A percentile compares a stretch with the other conserved stretches of the same genome.
These are phyloP conservation scores for Penicillium sp. DNA, from an alignment of 2,329 filamentous ascomycete species.

Conservation along the genomic window DNA sequence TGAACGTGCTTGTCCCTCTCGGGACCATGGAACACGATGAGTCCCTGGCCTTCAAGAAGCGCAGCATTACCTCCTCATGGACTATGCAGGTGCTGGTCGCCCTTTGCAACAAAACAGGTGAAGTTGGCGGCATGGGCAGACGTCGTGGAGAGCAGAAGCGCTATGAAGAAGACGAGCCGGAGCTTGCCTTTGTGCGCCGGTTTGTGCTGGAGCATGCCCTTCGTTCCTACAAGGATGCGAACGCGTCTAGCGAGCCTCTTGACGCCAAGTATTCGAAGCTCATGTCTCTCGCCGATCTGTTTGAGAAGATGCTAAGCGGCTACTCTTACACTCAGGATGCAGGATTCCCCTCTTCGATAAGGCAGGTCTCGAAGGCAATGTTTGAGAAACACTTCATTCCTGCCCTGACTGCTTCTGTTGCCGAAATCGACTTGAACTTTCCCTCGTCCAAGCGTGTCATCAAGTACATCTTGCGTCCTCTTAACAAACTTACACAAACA, in stretches of 20 bases:
- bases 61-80: constrained; percentile 73
- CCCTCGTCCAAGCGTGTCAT: constrained; percentile 88
- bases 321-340: constrained; percentile 58
- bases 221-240: constrained; percentile 86
- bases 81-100: constrained; percentile 82
- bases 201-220: constrained; percentile 92
- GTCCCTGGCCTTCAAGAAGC: constrained; percentile 75
- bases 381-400: constrained; percentile 95
- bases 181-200: constrained; percentile 80
- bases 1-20: constrained; percentile 69
- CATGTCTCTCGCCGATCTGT: constrained; percentile 81
- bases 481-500: constrained; percentile 80
- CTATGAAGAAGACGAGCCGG: constrained; percentile 39
- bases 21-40: constrained; percentile 66
- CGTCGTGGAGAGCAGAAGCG: constrained; percentile 43
- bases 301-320: constrained; percentile 84
- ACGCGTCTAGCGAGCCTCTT: constrained; percentile 68
- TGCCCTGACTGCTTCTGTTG: constrained; percentile 82
- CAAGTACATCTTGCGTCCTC: constrained; percentile 88
- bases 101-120: constrained; percentile 79
- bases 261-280: constrained; percentile 84
- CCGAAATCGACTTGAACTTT: constrained; percentile 92
- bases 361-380: constrained; percentile 88
- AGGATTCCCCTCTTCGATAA: constrained; percentile 57
- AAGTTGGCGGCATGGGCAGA: constrained; percentile 59